Conservation (phyloP, 176 grass and related monocot species). For the Carex pumila region DNA sequence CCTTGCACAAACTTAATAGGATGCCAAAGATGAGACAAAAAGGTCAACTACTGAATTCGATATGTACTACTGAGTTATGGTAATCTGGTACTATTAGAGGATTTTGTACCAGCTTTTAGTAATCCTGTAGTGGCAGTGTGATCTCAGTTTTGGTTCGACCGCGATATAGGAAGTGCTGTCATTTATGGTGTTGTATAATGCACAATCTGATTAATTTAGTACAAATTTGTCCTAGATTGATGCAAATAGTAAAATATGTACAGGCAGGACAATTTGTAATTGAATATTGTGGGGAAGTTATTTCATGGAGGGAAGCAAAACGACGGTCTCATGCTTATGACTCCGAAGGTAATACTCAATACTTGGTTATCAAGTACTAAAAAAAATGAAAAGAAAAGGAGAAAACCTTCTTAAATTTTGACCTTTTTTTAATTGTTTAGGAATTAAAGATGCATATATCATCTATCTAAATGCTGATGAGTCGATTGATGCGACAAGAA, state of each 20-base stretch:
- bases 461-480: constrained; percentile 92
- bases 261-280: constrained; percentile 96
- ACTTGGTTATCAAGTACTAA: not conserved
- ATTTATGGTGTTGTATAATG: not conserved
- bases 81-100: not conserved
- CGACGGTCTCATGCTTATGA: constrained; percentile 78
- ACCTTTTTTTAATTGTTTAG: constrained; percentile 24
- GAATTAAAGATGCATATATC: constrained; percentile 87
- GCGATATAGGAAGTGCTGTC: not conserved
- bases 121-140: not conserved
- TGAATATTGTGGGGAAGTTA: constrained; percentile 97
- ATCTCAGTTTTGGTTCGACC: not conserved
- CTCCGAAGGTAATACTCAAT: constrained; percentile 41
- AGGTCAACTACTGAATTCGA: not conserved
- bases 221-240: not conserved
- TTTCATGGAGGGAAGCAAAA: constrained; percentile 94
- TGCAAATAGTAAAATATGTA: constrained; percentile 11
- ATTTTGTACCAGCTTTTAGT: not conserved
- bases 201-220: not conserved
- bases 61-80: not conserved
- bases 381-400: constrained; percentile 3
- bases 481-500: constrained; percentile 94
- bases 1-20: not conserved
- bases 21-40: not conserved
- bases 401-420: not conserved